Percentiles rank a stretch among this genome's conserved stretches.
These are phyloP conservation scores for Trichoderma atroviride DNA, from an alignment of 2,329 filamentous ascomycete species.

Conservation along the genomic window DNA sequence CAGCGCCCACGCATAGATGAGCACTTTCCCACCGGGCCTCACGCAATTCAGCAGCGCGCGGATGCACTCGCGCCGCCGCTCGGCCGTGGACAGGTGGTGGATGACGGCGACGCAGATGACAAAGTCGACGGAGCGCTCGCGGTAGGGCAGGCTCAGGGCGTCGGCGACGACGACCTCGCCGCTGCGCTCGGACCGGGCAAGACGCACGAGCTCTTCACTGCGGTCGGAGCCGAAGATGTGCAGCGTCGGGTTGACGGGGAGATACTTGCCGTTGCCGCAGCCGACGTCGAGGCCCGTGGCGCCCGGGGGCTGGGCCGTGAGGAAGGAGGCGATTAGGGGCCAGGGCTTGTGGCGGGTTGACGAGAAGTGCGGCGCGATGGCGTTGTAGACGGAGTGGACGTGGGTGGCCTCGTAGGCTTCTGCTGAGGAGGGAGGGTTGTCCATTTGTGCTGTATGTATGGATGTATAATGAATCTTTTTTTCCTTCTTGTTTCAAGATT, in stretches of 20 bases:
- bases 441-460: no score
- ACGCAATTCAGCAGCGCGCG: conserved; percentile 70
- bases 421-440: conserved; percentile 35
- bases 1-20: conserved; percentile 94
- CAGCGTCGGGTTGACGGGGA: conserved; percentile 74
- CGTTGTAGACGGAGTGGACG: conserved; percentile 89
- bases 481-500: background rate
- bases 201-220: conserved; percentile 60
- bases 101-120: conserved; percentile 92
- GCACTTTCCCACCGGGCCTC: conserved; percentile 63
- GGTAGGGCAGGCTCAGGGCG: conserved; percentile 80
- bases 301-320: conserved; percentile 66
- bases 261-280: conserved; percentile 96
- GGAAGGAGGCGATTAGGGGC: conserved; percentile 85
- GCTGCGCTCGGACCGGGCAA: conserved; percentile 50
- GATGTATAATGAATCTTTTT: no score
- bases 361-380: conserved; percentile 83
- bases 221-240: conserved; percentile 86
- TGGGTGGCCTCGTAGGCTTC: conserved; percentile 78
- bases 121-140: conserved; percentile 66
- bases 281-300: conserved; percentile 87
- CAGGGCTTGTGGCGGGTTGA: conserved; percentile 82
- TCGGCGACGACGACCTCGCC: conserved; percentile 79
- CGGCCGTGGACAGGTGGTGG: conserved; percentile 84
- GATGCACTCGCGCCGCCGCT: conserved; percentile 73